These are phyloP conservation scores for Lathyrus tuberosus DNA, from an alignment of 306 rosid species.

Conservation along the genomic window DNA sequence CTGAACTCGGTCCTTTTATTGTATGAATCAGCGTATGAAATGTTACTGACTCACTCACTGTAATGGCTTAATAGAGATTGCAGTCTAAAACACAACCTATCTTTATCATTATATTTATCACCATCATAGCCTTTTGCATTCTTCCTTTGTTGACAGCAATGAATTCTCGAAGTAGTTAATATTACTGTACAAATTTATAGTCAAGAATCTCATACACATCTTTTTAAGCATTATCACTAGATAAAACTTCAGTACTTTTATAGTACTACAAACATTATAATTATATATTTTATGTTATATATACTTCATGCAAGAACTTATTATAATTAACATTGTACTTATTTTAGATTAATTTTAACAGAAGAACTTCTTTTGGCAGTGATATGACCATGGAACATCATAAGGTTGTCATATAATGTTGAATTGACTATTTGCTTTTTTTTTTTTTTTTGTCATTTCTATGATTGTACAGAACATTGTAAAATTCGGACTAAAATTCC, in stretches of 20 bases:
- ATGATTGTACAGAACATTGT: no score
- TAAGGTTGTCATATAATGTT: background rate
- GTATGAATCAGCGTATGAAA: no score
- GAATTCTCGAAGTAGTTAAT: constrained; percentile 3
- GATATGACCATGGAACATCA: no score
- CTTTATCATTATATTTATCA: background rate
- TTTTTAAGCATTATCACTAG: background rate
- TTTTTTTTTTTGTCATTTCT: no score
- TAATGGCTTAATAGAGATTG: no score
- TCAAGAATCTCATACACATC: constrained; percentile 1
- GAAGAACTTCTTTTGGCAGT: background rate
- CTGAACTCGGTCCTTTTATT: no score
- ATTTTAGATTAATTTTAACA: background rate
- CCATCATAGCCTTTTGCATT: background rate
- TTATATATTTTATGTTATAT: background rate
- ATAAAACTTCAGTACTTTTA: constrained; percentile 7
- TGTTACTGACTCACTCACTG: no score
- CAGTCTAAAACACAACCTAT: no score
- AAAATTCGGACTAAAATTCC: no score
- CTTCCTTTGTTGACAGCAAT: background rate
- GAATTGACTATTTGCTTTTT: no score
- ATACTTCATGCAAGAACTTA: no score
- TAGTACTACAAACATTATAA: constrained; percentile 2
- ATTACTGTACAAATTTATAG: background rate
- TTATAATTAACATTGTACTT: background rate